These are phyloP conservation scores for Boletus rubescentipes DNA, from an alignment of 768 basidiomycete genomes.

Conservation along the genomic window DNA sequence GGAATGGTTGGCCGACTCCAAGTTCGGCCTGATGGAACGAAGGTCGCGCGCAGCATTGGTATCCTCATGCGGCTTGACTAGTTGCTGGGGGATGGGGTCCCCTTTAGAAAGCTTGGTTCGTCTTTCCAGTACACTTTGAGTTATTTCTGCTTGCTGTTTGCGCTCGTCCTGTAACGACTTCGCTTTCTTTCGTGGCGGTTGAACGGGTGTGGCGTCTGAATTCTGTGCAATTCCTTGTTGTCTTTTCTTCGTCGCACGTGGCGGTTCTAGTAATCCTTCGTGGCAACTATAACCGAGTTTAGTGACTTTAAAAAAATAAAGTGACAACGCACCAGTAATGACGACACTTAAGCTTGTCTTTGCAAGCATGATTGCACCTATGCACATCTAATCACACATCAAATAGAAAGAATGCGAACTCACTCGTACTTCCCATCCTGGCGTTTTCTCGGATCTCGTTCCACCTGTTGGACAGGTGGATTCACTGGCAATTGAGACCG, in stretches of 20 bases:
- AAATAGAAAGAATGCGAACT: constrained; percentile 14
- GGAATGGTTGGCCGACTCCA: constrained; percentile 41
- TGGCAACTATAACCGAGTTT: constrained; percentile 55
- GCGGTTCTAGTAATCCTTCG: constrained; percentile 61
- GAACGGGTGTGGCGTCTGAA: constrained; percentile 2
- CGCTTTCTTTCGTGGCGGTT: neutral
- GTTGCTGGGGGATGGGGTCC: constrained; percentile 35
- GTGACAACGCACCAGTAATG: constrained; percentile 59
- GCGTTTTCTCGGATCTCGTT: constrained; percentile 38
- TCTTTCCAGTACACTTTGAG: constrained; percentile 9
- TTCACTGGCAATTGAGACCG: constrained; percentile 2
- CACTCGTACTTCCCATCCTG: constrained; percentile 67
- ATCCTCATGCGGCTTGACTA: constrained; percentile 44
- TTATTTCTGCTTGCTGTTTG: neutral
- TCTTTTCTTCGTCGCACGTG: constrained; percentile 37
- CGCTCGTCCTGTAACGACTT: constrained; percentile 2
- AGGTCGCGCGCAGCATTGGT: constrained; percentile 42
- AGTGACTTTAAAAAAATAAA: constrained; percentile 1
- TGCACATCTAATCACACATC: neutral
- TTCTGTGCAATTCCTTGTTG: constrained; percentile 21
- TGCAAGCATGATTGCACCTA: constrained; percentile 81
- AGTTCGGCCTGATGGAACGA: constrained; percentile 37
- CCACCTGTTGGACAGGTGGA: constrained; percentile 1
- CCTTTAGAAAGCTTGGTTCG: constrained; percentile 24
- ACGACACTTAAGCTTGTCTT: constrained; percentile 70